Percentiles rank a stretch among this genome's conserved stretches.
These are phyloP conservation scores for Pisolithus microcarpus DNA, from an alignment of 768 basidiomycete genomes.

Conservation along the genomic window DNA sequence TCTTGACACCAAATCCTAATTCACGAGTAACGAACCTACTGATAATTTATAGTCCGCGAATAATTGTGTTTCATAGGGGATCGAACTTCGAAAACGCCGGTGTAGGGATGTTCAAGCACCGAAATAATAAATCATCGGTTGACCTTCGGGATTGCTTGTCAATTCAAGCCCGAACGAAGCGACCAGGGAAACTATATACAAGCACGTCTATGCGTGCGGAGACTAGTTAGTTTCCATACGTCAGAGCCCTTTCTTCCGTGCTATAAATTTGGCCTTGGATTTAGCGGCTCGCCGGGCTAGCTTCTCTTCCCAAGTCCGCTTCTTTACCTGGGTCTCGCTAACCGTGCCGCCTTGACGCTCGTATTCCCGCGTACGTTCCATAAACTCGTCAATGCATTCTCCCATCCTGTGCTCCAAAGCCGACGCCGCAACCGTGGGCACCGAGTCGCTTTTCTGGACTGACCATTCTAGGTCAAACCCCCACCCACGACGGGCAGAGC, in stretches of 20 bases:
- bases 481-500: slow-evolving; percentile 52
- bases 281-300: slow-evolving; percentile 32
- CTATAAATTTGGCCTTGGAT: slow-evolving; percentile 21
- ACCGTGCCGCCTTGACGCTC: slow-evolving; percentile 49
- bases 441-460: slow-evolving; percentile 7
- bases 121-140: no score
- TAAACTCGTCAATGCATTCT: slow-evolving; percentile 51
- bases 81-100: no score
- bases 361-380: slow-evolving; percentile 38
- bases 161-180: no score
- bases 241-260: slow-evolving; percentile 12
- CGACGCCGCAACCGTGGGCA: slow-evolving; percentile 11
- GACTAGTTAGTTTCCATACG: not conserved
- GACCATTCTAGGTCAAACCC: slow-evolving; percentile 82
- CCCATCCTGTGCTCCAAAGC: slow-evolving; percentile 65
- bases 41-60: no score
- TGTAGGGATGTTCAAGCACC: no score
- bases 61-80: no score
- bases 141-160: no score
- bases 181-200: no score
- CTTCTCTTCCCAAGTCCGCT: slow-evolving; percentile 39
- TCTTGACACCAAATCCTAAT: no score
- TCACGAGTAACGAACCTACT: no score
- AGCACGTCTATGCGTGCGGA: no score
- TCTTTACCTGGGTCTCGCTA: slow-evolving; percentile 69